Conservation (phyloP, 2,329 filamentous ascomycete species). For the Aureobasidium subglaciale region DNA sequence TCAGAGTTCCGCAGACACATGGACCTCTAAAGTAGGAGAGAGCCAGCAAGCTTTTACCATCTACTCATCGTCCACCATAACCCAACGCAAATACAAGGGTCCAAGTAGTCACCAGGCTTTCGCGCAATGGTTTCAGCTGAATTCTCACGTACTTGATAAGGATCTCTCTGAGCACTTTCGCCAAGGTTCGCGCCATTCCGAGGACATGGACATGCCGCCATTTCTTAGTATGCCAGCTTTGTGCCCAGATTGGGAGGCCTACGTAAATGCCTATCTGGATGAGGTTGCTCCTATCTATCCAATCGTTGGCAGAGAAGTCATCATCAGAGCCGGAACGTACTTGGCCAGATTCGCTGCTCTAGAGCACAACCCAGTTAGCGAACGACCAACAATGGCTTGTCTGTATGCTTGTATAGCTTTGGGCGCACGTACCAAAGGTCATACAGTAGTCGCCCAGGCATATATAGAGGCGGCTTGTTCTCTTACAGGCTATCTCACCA, state of each 20-base stretch:
- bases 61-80: background rate
- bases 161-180: background rate
- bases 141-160: background rate
- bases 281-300: background rate
- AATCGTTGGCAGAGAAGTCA: background rate
- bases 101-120: constrained; percentile 17
- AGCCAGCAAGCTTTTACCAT: constrained; percentile 3
- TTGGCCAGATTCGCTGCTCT: background rate
- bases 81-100: constrained; percentile 14
- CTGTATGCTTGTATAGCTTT: constrained; percentile 1
- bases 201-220: background rate
- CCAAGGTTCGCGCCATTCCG: background rate
- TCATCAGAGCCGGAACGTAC: background rate
- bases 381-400: background rate
- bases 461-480: background rate
- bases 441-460: background rate
- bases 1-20: background rate
- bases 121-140: constrained; percentile 16
- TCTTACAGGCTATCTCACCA: background rate
- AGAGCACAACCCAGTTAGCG: background rate
- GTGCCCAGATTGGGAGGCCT: background rate
- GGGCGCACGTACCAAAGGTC: background rate
- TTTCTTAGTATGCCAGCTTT: background rate
- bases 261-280: background rate
- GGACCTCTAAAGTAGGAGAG: background rate